Conservation (phyloP, 2,329 filamentous ascomycete species). For the Neopestalotiopsis clavispora region DNA sequence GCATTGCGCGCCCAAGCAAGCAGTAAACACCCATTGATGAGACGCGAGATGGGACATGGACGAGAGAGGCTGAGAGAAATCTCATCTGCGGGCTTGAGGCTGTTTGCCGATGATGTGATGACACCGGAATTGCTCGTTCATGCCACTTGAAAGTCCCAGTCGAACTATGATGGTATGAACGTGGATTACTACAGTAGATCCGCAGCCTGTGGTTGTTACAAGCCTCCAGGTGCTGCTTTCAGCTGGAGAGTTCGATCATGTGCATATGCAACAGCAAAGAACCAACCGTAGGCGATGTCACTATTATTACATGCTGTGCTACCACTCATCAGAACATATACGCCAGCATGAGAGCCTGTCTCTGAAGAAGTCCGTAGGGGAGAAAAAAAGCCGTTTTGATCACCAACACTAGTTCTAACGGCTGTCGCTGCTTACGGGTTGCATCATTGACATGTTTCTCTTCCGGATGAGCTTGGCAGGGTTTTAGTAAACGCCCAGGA, state of each 20-base stretch:
- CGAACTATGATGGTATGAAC: neutral
- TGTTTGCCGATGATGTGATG: neutral
- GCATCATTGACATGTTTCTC: neutral
- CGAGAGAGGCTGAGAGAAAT: neutral
- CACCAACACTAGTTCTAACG: neutral
- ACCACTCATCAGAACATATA: neutral
- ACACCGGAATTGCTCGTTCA: neutral
- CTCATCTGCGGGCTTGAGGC: neutral
- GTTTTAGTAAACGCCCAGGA: neutral
- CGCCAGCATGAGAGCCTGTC: neutral
- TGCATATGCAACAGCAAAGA: neutral
- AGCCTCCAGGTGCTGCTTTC: neutral
- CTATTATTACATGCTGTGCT: neutral
- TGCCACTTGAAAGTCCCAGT: neutral
- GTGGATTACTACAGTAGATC: neutral
- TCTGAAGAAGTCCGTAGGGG: neutral
- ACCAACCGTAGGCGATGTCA: neutral
- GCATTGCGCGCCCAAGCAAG: neutral
- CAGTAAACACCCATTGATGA: neutral
- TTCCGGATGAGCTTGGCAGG: neutral
- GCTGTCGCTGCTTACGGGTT: neutral
- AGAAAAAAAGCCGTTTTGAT: neutral
- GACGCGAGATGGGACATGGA: neutral
- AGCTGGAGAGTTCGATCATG: neutral
- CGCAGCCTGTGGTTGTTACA: too few relatives aligned